Evolutionary conservation across 768 basidiomycete species (phyloP).

Genomic region (Lentinula edodes): DNA sequence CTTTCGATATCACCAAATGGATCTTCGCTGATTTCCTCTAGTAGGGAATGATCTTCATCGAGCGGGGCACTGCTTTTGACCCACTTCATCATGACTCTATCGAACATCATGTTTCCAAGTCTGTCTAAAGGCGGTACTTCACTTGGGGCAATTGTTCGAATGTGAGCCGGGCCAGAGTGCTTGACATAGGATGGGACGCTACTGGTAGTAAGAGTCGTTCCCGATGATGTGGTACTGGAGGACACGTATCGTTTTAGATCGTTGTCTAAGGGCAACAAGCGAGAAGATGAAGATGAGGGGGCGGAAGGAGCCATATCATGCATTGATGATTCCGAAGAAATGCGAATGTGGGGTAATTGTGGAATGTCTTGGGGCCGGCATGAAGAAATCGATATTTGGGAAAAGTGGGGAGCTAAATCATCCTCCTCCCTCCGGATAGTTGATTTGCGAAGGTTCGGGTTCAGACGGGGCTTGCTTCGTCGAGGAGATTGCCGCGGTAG

Average conservation of each 20-base stretch:
- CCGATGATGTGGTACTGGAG: constrained; percentile 75
- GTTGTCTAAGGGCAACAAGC: constrained; percentile 35
- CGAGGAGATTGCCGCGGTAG: constrained; percentile 2
- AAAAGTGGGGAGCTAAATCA: constrained; percentile 33
- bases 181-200: constrained; percentile 83
- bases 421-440: constrained; percentile 34
- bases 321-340: constrained; percentile 20
- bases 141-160: constrained; percentile 74
- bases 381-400: constrained; percentile 39
- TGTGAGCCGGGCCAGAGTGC: constrained; percentile 72
- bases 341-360: constrained; percentile 22
- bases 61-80: constrained; percentile 51
- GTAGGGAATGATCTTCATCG: constrained; percentile 20
- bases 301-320: constrained; percentile 34
- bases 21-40: constrained; percentile 67
- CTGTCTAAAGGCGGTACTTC: constrained; percentile 72
- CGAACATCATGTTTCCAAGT: constrained; percentile 86
- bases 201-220: constrained; percentile 63
- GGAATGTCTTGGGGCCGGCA: constrained; percentile 12
- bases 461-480: neutral
- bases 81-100: constrained; percentile 82
- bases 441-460: neutral
- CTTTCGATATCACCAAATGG: constrained; percentile 92
- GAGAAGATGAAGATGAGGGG: constrained; percentile 47
- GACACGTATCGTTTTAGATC: constrained; percentile 90